phyloP scores from a whole-genome alignment of 2,329 filamentous ascomycete species.

The Epichloe sylvatica region DNA sequence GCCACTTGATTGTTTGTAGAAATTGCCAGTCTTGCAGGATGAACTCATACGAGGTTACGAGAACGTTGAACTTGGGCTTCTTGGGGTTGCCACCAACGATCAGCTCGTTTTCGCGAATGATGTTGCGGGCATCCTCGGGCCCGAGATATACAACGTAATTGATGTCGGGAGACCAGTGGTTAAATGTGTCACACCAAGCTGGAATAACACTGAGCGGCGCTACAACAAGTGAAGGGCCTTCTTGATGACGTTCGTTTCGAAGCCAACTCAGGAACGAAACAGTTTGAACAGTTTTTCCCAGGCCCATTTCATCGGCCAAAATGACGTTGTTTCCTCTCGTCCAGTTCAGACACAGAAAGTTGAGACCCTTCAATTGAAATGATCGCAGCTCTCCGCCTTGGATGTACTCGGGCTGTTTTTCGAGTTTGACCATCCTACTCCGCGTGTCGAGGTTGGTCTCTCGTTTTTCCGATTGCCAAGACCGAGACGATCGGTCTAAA shows the following conservation, averaged over 20 bases:
- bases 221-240: slow-evolving; percentile 93
- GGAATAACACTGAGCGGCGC: slow-evolving; percentile 94
- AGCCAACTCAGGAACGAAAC: slow-evolving; percentile 97
- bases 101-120: slow-evolving; percentile 82
- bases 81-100: slow-evolving; percentile 73
- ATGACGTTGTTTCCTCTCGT: slow-evolving; percentile 89
- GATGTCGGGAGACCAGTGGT: slow-evolving; percentile 85
- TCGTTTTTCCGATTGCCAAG: slow-evolving; percentile 64
- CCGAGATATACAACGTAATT: slow-evolving; percentile 97
- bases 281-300: slow-evolving; percentile 96
- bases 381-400: slow-evolving; percentile 71
- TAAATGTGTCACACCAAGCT: slow-evolving; percentile 96
- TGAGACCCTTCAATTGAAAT: slow-evolving; percentile 87
- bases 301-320: slow-evolving; percentile 93
- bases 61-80: slow-evolving; percentile 92
- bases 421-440: slow-evolving; percentile 56
- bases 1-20: slow-evolving; percentile 86
- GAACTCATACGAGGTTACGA: slow-evolving; percentile 95
- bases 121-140: slow-evolving; percentile 69
- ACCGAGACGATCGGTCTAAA: slow-evolving; percentile 66
- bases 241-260: slow-evolving; percentile 73
- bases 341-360: slow-evolving; percentile 96
- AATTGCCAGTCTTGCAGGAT: slow-evolving; percentile 77
- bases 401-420: slow-evolving; percentile 75
- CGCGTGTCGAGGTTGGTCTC: slow-evolving; percentile 67